These are phyloP conservation scores for Globisporangium irregulare DNA, from an alignment of 352 stramenopile genomes.

Conservation along the genomic window DNA sequence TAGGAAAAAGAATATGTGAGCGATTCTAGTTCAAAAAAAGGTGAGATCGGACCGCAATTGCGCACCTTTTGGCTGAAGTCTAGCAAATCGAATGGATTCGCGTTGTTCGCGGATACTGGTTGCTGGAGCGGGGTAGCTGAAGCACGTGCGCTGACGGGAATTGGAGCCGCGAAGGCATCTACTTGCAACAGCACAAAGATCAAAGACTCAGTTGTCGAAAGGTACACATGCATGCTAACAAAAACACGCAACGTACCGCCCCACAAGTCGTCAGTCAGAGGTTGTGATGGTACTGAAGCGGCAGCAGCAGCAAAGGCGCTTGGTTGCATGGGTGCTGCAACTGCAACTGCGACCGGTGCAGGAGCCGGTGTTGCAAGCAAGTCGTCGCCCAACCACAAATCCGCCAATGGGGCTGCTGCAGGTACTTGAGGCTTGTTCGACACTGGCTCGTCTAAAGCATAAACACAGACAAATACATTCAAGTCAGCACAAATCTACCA, in stretches of 20 bases:
- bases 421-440: not conserved
- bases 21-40: not conserved
- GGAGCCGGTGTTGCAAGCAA: slow-evolving; percentile 5
- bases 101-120: slow-evolving; percentile 13
- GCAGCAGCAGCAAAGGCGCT: not conserved
- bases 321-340: not conserved
- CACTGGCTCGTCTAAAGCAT: slow-evolving; percentile 18
- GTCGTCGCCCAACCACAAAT: slow-evolving; percentile 17
- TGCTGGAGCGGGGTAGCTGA: not conserved
- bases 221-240: not conserved
- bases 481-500: not conserved
- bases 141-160: no score
- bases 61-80: slow-evolving; percentile 38
- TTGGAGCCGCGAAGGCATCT: slow-evolving; percentile 7
- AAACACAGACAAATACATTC: not conserved
- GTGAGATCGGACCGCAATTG: not conserved
- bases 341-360: not conserved
- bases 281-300: not conserved
- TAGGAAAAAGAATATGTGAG: not conserved
- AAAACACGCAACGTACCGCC: slow-evolving; percentile 1
- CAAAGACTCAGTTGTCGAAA: not conserved
- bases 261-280: slow-evolving; percentile 19
- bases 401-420: slow-evolving; percentile 1
- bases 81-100: slow-evolving; percentile 38
- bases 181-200: not conserved